Conservation (phyloP, 495 filamentous ascomycete genomes). For the Aspergillus carlsbadensis region DNA sequence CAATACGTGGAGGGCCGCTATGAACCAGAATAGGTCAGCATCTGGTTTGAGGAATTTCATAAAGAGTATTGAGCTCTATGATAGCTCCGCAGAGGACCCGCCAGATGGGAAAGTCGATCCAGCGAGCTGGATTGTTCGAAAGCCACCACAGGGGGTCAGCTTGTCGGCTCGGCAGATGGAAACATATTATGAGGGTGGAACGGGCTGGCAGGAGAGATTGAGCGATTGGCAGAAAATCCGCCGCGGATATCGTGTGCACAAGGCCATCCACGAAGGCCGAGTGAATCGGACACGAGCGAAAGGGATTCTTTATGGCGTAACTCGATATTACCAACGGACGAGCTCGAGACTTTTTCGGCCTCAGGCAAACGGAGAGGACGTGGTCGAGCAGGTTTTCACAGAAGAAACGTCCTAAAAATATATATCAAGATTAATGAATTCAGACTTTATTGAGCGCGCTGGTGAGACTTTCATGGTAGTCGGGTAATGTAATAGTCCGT, state of each 20-base stretch:
- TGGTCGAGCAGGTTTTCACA: neutral
- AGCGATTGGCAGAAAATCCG: constrained; percentile 41
- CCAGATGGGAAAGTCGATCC: constrained; percentile 42
- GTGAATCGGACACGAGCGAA: constrained; percentile 36
- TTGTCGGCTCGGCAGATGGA: constrained; percentile 36
- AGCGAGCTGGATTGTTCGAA: constrained; percentile 42
- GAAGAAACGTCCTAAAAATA: constrained; percentile 5
- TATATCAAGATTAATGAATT: constrained; percentile 1
- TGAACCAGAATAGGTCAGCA: constrained; percentile 34
- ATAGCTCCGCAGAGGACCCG: constrained; percentile 40
- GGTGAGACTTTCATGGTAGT: neutral
- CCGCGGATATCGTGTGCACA: constrained; percentile 37
- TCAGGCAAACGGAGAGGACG: neutral
- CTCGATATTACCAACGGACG: constrained; percentile 20
- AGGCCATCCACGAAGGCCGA: constrained; percentile 34
- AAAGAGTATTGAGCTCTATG: constrained; percentile 30
- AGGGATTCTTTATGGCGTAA: constrained; percentile 26
- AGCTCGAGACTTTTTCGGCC: constrained; percentile 11
- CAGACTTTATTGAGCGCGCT: neutral
- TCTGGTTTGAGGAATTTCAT: constrained; percentile 29
- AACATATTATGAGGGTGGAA: constrained; percentile 42
- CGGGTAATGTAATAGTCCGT: no score
- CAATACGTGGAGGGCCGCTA: constrained; percentile 40
- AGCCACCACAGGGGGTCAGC: constrained; percentile 41
- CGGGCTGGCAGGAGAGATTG: constrained; percentile 44